A percentile compares a stretch with the other conserved stretches of the same genome.
These are phyloP conservation scores for Alternaria metachromatica DNA, from an alignment of 2,329 filamentous ascomycete genomes.

Conservation along the genomic window DNA sequence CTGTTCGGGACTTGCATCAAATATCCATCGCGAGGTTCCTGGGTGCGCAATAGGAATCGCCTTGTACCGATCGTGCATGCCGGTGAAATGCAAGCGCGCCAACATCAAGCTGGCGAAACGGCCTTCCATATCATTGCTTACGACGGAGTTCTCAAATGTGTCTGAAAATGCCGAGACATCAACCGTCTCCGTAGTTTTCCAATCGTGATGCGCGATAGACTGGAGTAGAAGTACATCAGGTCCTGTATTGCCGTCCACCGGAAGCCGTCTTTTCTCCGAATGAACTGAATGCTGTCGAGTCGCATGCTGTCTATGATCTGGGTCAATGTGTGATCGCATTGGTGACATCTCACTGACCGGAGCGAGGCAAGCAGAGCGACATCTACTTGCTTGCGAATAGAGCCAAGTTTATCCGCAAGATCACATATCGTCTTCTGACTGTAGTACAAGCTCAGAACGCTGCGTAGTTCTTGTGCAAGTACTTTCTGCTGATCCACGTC, in stretches of 20 bases:
- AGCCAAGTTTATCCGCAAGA: neutral
- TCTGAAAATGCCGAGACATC: neutral
- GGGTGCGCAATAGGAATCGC: constrained; percentile 9
- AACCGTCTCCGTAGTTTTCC: neutral
- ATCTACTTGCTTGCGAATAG: constrained; percentile 10
- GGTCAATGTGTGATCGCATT: neutral
- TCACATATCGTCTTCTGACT: neutral
- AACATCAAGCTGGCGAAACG: neutral
- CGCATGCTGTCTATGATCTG: neutral
- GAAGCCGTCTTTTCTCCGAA: neutral
- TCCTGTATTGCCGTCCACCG: neutral
- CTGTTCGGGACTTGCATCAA: neutral
- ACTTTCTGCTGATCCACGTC: neutral
- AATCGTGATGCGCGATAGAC: neutral
- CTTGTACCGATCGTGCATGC: constrained; percentile 5
- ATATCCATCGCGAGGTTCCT: constrained; percentile 17
- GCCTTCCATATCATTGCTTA: neutral
- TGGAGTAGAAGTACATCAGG: neutral
- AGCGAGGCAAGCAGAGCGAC: constrained; percentile 15
- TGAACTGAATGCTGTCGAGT: neutral
- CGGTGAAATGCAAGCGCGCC: constrained; percentile 2
- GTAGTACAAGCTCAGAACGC: neutral
- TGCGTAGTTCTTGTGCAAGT: constrained; percentile 1
- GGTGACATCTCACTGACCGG: neutral
- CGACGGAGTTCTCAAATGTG: neutral